Percentiles rank a stretch among this genome's conserved stretches.
Conservation (phyloP, 257 asterid genomes). For the Solanum raphanifolium region DNA sequence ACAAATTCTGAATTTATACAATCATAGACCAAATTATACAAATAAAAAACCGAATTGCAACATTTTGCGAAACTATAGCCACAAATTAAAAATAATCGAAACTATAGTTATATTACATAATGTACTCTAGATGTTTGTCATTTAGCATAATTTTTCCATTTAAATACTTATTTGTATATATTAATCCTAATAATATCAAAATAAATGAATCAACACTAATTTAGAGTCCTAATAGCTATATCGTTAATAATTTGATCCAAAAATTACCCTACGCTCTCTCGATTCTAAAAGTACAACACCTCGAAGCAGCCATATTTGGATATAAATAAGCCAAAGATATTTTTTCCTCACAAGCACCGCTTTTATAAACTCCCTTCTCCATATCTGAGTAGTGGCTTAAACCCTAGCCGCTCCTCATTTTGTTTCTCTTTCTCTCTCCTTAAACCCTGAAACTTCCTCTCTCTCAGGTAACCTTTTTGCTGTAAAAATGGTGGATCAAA, state of each 20-base stretch:
- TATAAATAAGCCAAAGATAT: not conserved
- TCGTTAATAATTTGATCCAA: not conserved
- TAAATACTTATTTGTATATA: not conserved
- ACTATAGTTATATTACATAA: no score
- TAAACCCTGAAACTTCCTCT: not conserved
- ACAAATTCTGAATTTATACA: no score
- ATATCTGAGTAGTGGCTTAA: not conserved
- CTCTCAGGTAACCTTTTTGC: not conserved
- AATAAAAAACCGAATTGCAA: no score
- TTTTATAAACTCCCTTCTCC: not conserved
- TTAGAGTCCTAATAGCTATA: not conserved
- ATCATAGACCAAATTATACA: no score
- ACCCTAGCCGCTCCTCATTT: not conserved
- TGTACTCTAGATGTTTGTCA: no score
- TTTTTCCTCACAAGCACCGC: not conserved
- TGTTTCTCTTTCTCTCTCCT: not conserved
- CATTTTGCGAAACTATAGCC: no score
- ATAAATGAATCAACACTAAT: not conserved
- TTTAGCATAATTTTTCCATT: not conserved
- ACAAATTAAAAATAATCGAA: no score
- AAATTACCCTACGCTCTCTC: not conserved
- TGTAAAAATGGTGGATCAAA: not conserved
- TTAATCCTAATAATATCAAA: not conserved
- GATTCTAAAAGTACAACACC: not conserved
- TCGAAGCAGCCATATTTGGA: not conserved